These are phyloP conservation scores for Puccinia polysora DNA, from an alignment of 1,284 basidiomycete genomes.

Conservation along the genomic window DNA sequence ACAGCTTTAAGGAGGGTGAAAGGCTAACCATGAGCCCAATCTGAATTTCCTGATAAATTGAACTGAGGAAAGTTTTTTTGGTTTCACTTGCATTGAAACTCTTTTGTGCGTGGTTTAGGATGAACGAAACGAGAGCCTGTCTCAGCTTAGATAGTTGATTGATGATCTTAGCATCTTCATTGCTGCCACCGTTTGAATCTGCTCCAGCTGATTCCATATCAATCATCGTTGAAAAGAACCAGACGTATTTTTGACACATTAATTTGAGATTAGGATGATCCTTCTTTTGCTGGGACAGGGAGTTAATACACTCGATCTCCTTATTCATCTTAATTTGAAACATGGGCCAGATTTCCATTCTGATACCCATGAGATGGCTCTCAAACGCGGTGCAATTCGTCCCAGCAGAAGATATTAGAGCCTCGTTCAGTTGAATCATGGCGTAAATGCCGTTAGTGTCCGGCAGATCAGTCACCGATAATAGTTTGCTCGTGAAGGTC, in stretches of 20 bases:
- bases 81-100: neutral
- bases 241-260: constrained; percentile 33
- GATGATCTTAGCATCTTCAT: constrained; percentile 15
- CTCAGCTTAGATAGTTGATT: constrained; percentile 12
- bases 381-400: constrained; percentile 11
- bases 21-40: constrained; percentile 16
- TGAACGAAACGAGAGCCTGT: constrained; percentile 13
- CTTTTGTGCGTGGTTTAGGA: constrained; percentile 11
- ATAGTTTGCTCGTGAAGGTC: constrained; percentile 37
- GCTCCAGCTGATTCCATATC: constrained; percentile 9
- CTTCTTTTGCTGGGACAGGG: neutral
- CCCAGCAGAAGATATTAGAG: neutral
- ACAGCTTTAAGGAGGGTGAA: neutral
- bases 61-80: neutral
- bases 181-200: neutral
- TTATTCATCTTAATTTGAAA: constrained; percentile 36
- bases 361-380: constrained; percentile 39
- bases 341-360: constrained; percentile 29
- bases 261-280: neutral
- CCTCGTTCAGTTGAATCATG: constrained; percentile 43
- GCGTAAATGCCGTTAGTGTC: constrained; percentile 36
- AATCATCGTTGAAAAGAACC: constrained; percentile 30
- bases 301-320: constrained; percentile 10
- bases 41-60: constrained; percentile 28
- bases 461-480: constrained; percentile 14